Base-by-base conservation (phyloP, 23 red algal species). In the Agarophyton chilense region DNA sequence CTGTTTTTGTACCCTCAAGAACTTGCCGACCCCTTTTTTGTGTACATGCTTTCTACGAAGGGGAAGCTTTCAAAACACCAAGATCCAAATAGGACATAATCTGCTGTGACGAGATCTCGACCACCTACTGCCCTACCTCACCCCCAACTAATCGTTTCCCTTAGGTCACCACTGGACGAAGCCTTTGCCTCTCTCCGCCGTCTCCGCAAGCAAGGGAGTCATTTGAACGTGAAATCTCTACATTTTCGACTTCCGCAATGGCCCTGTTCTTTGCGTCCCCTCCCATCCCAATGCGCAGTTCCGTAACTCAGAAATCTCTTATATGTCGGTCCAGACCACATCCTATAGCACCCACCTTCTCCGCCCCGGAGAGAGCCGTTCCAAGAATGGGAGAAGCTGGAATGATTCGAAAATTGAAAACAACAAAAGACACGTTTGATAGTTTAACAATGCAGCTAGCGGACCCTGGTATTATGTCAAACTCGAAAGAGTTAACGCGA, bases 391-490 rank as follows among this genome's bases (percentile, higher is more conserved):
- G 80, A 53, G 67, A 50, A 29, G 79, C 44, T 24, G 78, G 83
- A 55, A 76, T 99, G 75, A 91, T 99, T 51, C 88, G 86, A 62
- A 95, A 95, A 77, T 77, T 99, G 42, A 32, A 96, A 47, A 90
- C 93, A 53, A 95, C 93, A 18, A 83, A 84, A n/a, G 89, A 90
- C 18, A 84, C 82, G 34, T 99, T 82, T 76, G 91, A 99, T 6
- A 73, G 65, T 21, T 52, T 99, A 70, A 90, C 60, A 17, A 54
- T 90, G 77, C 89, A 95, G 75, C 88, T 99, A 42, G 93, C 72
- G 2, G 83, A 99, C 39, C 92, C 97, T 4, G 92, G 70, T 10
- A 56, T 99, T 17, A 94, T 87, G 72, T 75, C 64, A 33, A 47
- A 99, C 82, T 62, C 93, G 38, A 81, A 78, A 33, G 90, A 99